Percentiles rank a stretch among this genome's conserved stretches.
Conservation (phyloP, 805 yeast genomes). For the Ogataea corticis region DNA sequence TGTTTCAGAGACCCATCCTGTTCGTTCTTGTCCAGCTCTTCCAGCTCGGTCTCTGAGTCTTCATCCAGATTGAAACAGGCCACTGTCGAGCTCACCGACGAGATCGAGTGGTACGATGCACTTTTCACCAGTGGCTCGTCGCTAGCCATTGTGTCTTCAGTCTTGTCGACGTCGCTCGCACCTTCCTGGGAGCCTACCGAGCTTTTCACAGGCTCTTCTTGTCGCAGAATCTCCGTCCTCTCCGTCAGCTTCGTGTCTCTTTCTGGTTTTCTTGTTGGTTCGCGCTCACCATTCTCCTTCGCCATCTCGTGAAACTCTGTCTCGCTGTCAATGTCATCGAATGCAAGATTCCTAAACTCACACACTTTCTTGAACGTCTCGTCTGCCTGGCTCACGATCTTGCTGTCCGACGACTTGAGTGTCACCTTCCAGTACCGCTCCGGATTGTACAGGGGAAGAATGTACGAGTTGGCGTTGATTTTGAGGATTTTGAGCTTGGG, state of each 20-base stretch:
- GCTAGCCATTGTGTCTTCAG: conserved; percentile 10
- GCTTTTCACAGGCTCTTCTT: too few relatives aligned
- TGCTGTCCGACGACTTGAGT: conserved; percentile 36
- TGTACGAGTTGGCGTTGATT: conserved; percentile 47
- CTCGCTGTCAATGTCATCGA: conserved; percentile 11
- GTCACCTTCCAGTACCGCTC: conserved; percentile 69
- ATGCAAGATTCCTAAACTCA: conserved; percentile 24
- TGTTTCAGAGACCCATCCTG: conserved; percentile 17
- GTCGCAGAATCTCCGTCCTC: too few relatives aligned
- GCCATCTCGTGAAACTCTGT: conserved; percentile 5
- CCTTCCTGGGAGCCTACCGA: too few relatives aligned
- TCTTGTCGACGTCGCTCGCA: conserved; percentile 1
- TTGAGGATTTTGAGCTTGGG: conserved; percentile 62
- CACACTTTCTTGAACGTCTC: conserved; percentile 18
- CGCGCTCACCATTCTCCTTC: not conserved
- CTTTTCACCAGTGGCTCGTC: conserved; percentile 3
- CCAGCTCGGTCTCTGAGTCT: conserved; percentile 11
- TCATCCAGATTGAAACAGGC: conserved; percentile 37
- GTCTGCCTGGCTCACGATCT: conserved; percentile 17
- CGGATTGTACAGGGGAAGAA: conserved; percentile 70
- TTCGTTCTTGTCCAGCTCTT: not conserved
- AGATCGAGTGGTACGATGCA: conserved; percentile 21
- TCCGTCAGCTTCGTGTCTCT: too few relatives aligned
- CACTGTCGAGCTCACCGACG: conserved; percentile 36
- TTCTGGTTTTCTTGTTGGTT: too few relatives aligned